Percentiles rank a stretch among this genome's conserved stretches.
These are phyloP conservation scores for Capsella rubella DNA, from an alignment of 441 rosid genomes.

Conservation along the genomic window DNA sequence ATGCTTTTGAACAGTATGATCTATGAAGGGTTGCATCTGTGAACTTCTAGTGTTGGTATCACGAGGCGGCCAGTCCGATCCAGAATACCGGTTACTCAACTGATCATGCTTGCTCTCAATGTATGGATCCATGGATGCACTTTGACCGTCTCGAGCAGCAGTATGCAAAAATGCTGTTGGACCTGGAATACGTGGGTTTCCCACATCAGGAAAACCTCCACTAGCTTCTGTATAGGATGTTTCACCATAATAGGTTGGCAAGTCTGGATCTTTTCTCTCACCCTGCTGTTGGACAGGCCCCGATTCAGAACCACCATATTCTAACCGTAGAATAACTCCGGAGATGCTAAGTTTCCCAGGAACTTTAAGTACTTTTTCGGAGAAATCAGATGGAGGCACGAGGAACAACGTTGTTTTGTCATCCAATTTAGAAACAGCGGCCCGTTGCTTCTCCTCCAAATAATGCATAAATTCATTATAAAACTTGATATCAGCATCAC, in stretches of 20 bases:
- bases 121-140: conserved; percentile 46
- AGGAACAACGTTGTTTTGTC: conserved; percentile 92
- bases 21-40: conserved; percentile 51
- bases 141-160: conserved; percentile 48
- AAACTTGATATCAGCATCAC: conserved; percentile 84
- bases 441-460: conserved; percentile 95
- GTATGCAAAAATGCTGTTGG: conserved; percentile 48
- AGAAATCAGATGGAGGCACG: conserved; percentile 97
- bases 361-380: conserved; percentile 89
- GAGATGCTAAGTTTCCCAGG: conserved; percentile 95
- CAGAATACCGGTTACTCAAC: conserved; percentile 44
- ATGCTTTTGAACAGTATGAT: conserved; percentile 49
- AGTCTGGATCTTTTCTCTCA: conserved; percentile 54
- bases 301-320: conserved; percentile 57
- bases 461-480: conserved; percentile 96
- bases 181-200: conserved; percentile 46
- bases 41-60: conserved; percentile 52
- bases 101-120: conserved; percentile 56
- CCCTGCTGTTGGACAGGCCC: conserved; percentile 55
- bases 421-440: conserved; percentile 94
- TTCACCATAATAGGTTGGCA: conserved; percentile 53
- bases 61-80: conserved; percentile 58
- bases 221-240: conserved; percentile 52
- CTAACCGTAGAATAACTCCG: conserved; percentile 86
- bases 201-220: conserved; percentile 51